Percentiles rank a stretch among this genome's conserved stretches.
Evolutionary conservation across 2,329 filamentous ascomycete genomes (phyloP).

Genomic region (Colletotrichum tanaceti): DNA sequence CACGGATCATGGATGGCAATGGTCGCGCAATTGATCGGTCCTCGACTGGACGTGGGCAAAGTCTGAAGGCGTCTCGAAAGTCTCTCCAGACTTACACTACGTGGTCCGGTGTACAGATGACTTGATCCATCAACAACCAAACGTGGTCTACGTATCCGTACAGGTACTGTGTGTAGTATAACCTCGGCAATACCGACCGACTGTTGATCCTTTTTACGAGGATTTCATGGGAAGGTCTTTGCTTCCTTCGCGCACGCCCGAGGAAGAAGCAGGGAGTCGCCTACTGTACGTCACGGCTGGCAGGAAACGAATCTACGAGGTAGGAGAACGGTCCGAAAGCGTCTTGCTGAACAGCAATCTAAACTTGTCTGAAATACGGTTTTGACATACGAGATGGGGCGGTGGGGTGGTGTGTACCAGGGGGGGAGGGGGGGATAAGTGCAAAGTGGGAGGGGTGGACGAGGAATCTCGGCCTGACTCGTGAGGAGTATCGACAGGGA

Average conservation of each 20-base stretch:
- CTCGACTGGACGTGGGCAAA: slow-evolving; percentile 9
- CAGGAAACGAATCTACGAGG: neutral
- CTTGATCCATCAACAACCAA: neutral
- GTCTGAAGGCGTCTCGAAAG: neutral
- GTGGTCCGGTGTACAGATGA: neutral
- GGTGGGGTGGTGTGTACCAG: slow-evolving; percentile 28
- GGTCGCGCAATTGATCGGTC: slow-evolving; percentile 13
- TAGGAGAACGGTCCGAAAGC: slow-evolving; percentile 15
- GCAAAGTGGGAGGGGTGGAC: slow-evolving; percentile 18
- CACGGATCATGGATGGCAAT: neutral
- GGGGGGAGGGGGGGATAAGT: slow-evolving; percentile 14
- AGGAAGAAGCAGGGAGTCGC: slow-evolving; percentile 20
- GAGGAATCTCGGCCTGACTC: slow-evolving; percentile 30
- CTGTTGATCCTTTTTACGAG: neutral
- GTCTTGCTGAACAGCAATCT: slow-evolving; percentile 36
- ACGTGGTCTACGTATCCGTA: too few relatives aligned
- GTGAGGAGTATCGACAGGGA: slow-evolving; percentile 27
- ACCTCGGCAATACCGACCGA: slow-evolving; percentile 20
- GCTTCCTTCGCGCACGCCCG: slow-evolving; percentile 25
- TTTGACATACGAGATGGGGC: slow-evolving; percentile 40
- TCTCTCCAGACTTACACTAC: too few relatives aligned
- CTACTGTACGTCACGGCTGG: slow-evolving; percentile 30
- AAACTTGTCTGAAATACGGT: slow-evolving; percentile 31
- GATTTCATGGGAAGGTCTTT: neutral
- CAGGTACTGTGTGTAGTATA: neutral